Evolutionary conservation across 371 early-diverging fungal species (phyloP), one percentile per base, ranked within the genome.

Genomic region (Lichtheimia ramosa): DNA sequence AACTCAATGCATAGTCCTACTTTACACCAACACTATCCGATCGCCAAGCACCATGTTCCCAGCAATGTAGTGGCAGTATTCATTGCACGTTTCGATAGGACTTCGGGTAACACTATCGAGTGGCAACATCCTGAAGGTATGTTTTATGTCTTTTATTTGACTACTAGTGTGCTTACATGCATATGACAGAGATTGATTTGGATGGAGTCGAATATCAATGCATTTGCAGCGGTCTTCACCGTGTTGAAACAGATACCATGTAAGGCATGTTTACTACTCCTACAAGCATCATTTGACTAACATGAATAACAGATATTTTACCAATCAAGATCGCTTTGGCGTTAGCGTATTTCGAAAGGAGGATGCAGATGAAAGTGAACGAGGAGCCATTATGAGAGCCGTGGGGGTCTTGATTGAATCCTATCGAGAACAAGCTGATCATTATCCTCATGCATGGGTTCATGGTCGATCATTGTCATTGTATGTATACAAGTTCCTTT

Each of bases 151-250:
- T 5, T 13, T 13, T 56, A 23, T 48, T 48, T 46, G 25, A 42
- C 7, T 20, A 18, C 21, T 42, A 51, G 23, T 58, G 54, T 43
- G 23, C 20, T 28, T 21, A 5, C 4, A 13, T 24, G 25, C 59
- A 41, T 34, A 12, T 20, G 43, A 3, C 56, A 86, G 87, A 81
- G 28, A 51, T 78, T 34, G 75, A 81, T 50, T 64, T 87, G 16
- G 43, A 61, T 34, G 84, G 83, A 0, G 66, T 85, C 1, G 87
- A 87, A 66, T 87, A 76, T 58, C 78, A 84, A 53, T 77, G 84
- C 6, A 77, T 87, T 6, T 81, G 83, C 39, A 87, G 87, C 62
- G 87, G 87, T 20, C 68, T 84, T 42, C 87, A 87, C 64, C 68
- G 60, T 27, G 66, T 77, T 14, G 61, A 66, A n/a, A 63, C 74